Conservation (phyloP, 1,284 basidiomycete species). For the Cutaneotrichosporon curvatum region DNA sequence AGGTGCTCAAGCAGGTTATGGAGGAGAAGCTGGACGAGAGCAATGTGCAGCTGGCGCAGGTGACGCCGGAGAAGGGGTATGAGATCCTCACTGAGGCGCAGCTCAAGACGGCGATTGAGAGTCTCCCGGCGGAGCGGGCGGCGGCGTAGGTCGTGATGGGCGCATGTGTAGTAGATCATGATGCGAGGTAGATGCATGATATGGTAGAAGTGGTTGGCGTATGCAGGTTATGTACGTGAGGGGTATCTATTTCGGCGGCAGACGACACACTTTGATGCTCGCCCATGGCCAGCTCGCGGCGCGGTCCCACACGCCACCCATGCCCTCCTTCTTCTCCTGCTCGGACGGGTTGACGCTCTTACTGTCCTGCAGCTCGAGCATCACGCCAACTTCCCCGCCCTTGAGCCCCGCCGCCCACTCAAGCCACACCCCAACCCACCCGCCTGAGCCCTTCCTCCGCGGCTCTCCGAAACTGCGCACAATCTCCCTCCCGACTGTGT, state of each 20-base stretch:
- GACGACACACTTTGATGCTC: conserved; percentile 35
- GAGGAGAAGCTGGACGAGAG: conserved; percentile 98
- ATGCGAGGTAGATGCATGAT: conserved; percentile 18
- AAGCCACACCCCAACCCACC: conserved; percentile 84
- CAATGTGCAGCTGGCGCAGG: conserved; percentile 95
- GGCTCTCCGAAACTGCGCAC: conserved; percentile 70
- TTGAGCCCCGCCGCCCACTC: conserved; percentile 58
- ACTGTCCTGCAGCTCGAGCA: conserved; percentile 38
- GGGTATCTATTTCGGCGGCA: background rate
- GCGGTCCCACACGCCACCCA: conserved; percentile 42
- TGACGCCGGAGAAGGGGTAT: conserved; percentile 68
- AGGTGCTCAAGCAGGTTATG: conserved; percentile 98
- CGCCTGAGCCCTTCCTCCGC: conserved; percentile 75
- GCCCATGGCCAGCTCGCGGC: conserved; percentile 41
- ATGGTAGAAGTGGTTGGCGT: conserved; percentile 1
- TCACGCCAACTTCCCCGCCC: conserved; percentile 23
- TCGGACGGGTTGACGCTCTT: conserved; percentile 18
- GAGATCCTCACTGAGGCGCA: conserved; percentile 70
- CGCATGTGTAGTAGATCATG: conserved; percentile 2
- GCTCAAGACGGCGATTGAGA: conserved; percentile 71
- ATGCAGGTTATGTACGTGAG: conserved; percentile 5
- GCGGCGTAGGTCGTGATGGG: background rate
- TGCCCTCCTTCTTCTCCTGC: conserved; percentile 29
- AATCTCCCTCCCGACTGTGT: conserved; percentile 66
- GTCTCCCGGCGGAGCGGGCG: conserved; percentile 26